phyloP scores from a whole-genome alignment of 768 basidiomycete species.

The Infundibulicybe gibba region DNA sequence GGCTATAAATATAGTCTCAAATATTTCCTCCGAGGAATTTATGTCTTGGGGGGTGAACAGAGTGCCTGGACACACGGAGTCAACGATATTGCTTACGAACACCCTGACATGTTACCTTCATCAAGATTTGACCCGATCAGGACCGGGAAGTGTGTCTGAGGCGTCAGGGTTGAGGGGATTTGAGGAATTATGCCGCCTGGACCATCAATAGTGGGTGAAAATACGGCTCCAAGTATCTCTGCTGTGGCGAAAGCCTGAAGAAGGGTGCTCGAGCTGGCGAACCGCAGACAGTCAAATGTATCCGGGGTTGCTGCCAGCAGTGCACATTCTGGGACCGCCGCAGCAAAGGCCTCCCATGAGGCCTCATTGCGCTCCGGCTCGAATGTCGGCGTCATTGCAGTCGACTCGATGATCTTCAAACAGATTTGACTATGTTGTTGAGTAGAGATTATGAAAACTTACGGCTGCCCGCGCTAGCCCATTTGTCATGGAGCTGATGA shows the following conservation, averaged over 20 bases:
- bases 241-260: too few species aligned
- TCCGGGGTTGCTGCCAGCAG: slow-evolving; percentile 12
- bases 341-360: too few species aligned
- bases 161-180: slow-evolving; percentile 27
- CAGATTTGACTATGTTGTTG: too few species aligned
- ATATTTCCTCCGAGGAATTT: slow-evolving; percentile 16
- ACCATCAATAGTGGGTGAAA: slow-evolving; percentile 38
- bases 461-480: too few species aligned
- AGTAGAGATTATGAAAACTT: too few species aligned
- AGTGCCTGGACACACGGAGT: slow-evolving; percentile 23
- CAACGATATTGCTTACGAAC: background rate
- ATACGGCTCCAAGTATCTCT: too few species aligned
- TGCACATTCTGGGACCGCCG: slow-evolving; percentile 29
- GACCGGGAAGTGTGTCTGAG: slow-evolving; percentile 30
- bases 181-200: slow-evolving; percentile 34
- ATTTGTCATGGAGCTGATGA: too few species aligned
- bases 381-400: too few species aligned
- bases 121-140: slow-evolving; percentile 42
- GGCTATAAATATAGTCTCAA: slow-evolving; percentile 21
- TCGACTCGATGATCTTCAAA: too few species aligned
- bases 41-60: slow-evolving; percentile 23
- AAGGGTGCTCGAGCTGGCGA: too few species aligned
- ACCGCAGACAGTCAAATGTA: too few species aligned
- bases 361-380: too few species aligned
- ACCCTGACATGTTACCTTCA: slow-evolving; percentile 29